Percentiles rank a stretch among this genome's conserved stretches.
phyloP scores from a whole-genome alignment of 495 filamentous ascomycete genomes.

The Penicillium waksmanii region DNA sequence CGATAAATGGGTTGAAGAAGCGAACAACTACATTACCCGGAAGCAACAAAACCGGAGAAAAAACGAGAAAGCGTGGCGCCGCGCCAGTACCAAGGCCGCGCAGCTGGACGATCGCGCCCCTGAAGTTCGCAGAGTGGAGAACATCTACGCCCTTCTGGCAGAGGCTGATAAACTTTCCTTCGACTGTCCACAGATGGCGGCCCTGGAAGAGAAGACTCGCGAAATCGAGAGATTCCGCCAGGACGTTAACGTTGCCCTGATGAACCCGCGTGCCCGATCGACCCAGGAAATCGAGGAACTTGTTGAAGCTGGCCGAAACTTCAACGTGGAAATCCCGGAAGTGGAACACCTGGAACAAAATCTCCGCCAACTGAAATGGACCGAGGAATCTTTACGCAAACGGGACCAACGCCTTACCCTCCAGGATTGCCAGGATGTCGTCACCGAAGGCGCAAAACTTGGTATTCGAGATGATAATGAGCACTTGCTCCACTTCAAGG shows the following conservation, averaged over 20 bases:
- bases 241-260: constrained; percentile 70
- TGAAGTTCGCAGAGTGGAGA: constrained; percentile 87
- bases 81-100: constrained; percentile 70
- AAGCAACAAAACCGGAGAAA: constrained; percentile 99
- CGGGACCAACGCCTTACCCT: constrained; percentile 67
- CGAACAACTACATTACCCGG: constrained; percentile 92
- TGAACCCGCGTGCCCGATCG: constrained; percentile 59
- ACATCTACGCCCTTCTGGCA: constrained; percentile 81
- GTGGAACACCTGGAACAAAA: constrained; percentile 80
- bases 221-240: constrained; percentile 86
- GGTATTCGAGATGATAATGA: constrained; percentile 78
- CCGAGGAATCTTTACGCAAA: constrained; percentile 70
- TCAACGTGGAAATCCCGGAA: constrained; percentile 95
- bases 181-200: constrained; percentile 89
- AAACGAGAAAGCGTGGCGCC: constrained; percentile 91
- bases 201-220: constrained; percentile 83
- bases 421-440: constrained; percentile 75
- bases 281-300: constrained; percentile 85
- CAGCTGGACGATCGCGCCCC: constrained; percentile 89
- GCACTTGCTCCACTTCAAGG: constrained; percentile 72
- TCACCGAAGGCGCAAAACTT: constrained; percentile 73
- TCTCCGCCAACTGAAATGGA: constrained; percentile 87
- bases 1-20: constrained; percentile 98
- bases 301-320: constrained; percentile 81
- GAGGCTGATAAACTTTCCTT: constrained; percentile 89